Percentiles rank a stretch among this genome's conserved stretches.
These are phyloP conservation scores for Raphanus raphanistrum DNA, from an alignment of 345 rosid species.

Conservation along the genomic window DNA sequence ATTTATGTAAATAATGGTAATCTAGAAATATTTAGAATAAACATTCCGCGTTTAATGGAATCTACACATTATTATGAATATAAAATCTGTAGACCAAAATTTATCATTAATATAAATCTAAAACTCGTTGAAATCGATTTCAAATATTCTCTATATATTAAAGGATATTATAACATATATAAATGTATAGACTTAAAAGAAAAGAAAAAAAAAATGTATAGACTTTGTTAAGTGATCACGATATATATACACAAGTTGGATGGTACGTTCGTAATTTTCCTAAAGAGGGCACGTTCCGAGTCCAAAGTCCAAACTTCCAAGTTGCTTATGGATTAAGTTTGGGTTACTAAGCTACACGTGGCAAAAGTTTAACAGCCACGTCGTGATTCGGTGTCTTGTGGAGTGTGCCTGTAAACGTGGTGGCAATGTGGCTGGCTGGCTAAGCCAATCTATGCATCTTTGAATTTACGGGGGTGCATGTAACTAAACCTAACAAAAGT, in stretches of 20 bases:
- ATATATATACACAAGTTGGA: slow-evolving; percentile 15
- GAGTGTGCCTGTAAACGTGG: slow-evolving; percentile 3
- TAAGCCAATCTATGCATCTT: slow-evolving; percentile 10
- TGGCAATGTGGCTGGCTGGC: slow-evolving; percentile 4
- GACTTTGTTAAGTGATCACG: not conserved
- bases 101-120: too few relatives aligned
- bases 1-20: too few relatives aligned
- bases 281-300: not conserved
- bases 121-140: too few relatives aligned
- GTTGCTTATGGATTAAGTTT: not conserved
- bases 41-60: too few relatives aligned
- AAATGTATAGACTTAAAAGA: too few relatives aligned
- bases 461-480: not conserved
- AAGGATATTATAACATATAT: too few relatives aligned
- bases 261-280: slow-evolving; percentile 23
- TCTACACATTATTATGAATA: too few relatives aligned
- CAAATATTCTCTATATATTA: too few relatives aligned
- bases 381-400: not conserved
- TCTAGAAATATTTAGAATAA: too few relatives aligned
- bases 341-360: not conserved
- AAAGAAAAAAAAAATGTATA: too few relatives aligned
- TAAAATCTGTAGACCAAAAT: too few relatives aligned
- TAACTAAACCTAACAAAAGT: not conserved
- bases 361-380: not conserved
- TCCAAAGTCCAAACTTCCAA: slow-evolving; percentile 8